phyloP scores from a whole-genome alignment of 164 flowering plant genomes.

The Vitis rupestris region DNA sequence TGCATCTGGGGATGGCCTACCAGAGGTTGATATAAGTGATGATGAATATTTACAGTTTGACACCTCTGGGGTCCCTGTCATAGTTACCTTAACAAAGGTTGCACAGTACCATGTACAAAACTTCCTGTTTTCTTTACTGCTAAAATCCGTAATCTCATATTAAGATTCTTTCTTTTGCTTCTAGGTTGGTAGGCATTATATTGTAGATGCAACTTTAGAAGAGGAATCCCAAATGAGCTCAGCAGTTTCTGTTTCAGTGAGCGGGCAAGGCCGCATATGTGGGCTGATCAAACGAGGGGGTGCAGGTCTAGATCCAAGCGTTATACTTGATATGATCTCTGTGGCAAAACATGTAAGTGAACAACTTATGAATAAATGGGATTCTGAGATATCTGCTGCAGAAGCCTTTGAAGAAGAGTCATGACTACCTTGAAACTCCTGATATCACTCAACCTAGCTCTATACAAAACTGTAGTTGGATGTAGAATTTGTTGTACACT shows the following conservation, averaged over 20 bases:
- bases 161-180: conserved; percentile 1
- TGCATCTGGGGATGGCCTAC: conserved; percentile 62
- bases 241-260: conserved; percentile 76
- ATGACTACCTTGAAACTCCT: not conserved
- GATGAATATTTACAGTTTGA: conserved; percentile 91
- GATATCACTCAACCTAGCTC: too few species aligned
- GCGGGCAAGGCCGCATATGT: conserved; percentile 70
- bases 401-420: conserved; percentile 63
- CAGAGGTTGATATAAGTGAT: conserved; percentile 91
- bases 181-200: conserved; percentile 86
- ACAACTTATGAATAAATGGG: conserved; percentile 63
- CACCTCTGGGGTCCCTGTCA: conserved; percentile 81
- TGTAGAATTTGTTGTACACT: too few species aligned
- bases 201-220: conserved; percentile 86
- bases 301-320: conserved; percentile 85
- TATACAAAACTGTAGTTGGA: too few species aligned
- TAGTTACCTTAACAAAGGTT: conserved; percentile 88
- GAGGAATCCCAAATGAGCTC: conserved; percentile 98
- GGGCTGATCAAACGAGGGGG: conserved; percentile 90
- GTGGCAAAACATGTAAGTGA: conserved; percentile 80
- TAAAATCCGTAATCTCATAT: not conserved
- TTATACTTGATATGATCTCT: conserved; percentile 89
- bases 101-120: not conserved
- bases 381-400: conserved; percentile 88
- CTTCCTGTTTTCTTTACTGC: not conserved